Conservation (phyloP, 441 rosid genomes). For the Pelargonium citronellum region DNA sequence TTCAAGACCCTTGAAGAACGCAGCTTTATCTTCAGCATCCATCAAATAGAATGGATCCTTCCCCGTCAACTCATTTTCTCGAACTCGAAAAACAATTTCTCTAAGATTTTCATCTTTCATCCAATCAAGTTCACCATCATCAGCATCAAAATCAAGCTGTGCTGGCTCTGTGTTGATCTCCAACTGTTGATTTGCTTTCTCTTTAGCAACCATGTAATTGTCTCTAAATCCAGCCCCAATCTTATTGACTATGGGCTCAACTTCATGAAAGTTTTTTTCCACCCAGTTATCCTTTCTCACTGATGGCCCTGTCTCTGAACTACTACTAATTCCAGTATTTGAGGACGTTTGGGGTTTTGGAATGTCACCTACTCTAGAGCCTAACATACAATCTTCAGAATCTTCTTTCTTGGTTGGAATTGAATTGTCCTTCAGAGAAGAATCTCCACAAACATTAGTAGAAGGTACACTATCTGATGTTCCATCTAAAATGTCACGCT, state of each 20-base stretch:
- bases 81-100: conserved; percentile 77
- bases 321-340: conserved; percentile 20
- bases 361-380: conserved; percentile 19
- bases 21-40: conserved; percentile 60
- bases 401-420: conserved; percentile 24
- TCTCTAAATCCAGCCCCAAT: conserved; percentile 71
- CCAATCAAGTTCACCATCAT: conserved; percentile 71
- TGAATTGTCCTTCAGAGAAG: too few species aligned
- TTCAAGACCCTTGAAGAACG: conserved; percentile 79
- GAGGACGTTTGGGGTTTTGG: conserved; percentile 19
- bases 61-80: conserved; percentile 81
- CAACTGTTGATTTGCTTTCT: conserved; percentile 35
- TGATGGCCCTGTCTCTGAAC: conserved; percentile 25
- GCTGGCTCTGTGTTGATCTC: conserved; percentile 31
- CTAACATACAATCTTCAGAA: conserved; percentile 27
- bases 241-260: conserved; percentile 59
- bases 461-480: too few species aligned
- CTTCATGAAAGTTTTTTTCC: conserved; percentile 57
- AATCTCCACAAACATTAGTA: too few species aligned
- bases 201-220: conserved; percentile 62
- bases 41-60: conserved; percentile 75
- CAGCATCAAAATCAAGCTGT: conserved; percentile 39
- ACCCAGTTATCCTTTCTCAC: conserved; percentile 50
- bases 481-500: too few species aligned
- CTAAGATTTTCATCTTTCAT: conserved; percentile 76